These are phyloP conservation scores for Sphaerulina musiva DNA, from an alignment of 2,329 filamentous ascomycete genomes.

Conservation along the genomic window DNA sequence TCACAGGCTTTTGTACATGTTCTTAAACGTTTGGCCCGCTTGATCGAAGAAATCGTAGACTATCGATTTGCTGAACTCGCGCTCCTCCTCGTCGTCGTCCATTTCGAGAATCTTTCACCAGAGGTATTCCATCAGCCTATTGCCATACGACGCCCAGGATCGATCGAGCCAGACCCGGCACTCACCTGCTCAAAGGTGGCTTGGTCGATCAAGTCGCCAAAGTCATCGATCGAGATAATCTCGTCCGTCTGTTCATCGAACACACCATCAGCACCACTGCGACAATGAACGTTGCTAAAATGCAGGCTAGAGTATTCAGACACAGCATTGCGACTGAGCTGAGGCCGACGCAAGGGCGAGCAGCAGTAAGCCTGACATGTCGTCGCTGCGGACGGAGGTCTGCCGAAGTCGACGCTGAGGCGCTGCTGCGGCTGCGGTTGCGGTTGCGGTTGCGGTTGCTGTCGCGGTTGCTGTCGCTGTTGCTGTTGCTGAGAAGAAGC, in stretches of 20 bases:
- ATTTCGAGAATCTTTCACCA: conserved; percentile 71
- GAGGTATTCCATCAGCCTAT: neutral
- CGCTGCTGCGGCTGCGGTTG: conserved; percentile 2
- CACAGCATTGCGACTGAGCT: conserved; percentile 18
- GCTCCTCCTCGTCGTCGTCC: conserved; percentile 82
- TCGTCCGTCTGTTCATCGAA: conserved; percentile 39
- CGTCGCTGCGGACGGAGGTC: neutral
- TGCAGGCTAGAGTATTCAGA: conserved; percentile 13
- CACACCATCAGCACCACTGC: conserved; percentile 23
- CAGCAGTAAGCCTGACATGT: conserved; percentile 10
- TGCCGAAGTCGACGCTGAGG: conserved; percentile 6
- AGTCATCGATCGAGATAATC: conserved; percentile 47
- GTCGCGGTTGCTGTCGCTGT: conserved; percentile 6
- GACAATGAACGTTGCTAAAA: neutral
- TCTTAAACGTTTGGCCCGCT: conserved; percentile 73
- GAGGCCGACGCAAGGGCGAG: conserved; percentile 11
- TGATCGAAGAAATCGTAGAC: conserved; percentile 92
- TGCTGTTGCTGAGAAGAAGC: conserved; percentile 10
- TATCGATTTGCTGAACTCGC: conserved; percentile 82
- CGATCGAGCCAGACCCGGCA: neutral
- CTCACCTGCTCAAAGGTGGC: conserved; percentile 69
- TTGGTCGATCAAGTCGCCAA: conserved; percentile 70
- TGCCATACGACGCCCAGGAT: neutral
- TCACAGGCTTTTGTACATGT: conserved; percentile 81
- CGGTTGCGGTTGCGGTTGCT: conserved; percentile 2